Percentiles rank a stretch among this genome's conserved stretches.
These are phyloP conservation scores for Alectoria sarmentosa DNA, from an alignment of 495 filamentous ascomycete species.

Conservation along the genomic window DNA sequence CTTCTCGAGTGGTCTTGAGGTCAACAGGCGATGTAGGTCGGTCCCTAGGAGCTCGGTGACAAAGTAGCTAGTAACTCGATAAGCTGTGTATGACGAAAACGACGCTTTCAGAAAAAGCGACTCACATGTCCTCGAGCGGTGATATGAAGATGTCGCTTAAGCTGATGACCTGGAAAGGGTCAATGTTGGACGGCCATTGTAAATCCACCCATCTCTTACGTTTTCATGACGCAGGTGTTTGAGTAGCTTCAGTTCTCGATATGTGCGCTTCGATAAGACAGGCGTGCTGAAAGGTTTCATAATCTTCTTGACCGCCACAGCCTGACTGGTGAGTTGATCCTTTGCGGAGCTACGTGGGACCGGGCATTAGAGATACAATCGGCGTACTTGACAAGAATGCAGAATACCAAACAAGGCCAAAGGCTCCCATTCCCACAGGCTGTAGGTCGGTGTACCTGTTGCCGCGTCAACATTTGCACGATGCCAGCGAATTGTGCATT, in stretches of 20 bases:
- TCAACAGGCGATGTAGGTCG: slow-evolving; percentile 90
- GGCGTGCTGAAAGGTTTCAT: slow-evolving; percentile 99
- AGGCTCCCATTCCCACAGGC: slow-evolving; percentile 98
- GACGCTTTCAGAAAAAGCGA: not conserved
- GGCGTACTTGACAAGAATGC: slow-evolving; percentile 23
- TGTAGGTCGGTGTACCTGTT: slow-evolving; percentile 92
- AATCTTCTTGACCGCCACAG: slow-evolving; percentile 98
- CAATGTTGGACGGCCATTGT: slow-evolving; percentile 16
- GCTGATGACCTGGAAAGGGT: slow-evolving; percentile 72
- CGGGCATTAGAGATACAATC: slow-evolving; percentile 22
- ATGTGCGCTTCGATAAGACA: slow-evolving; percentile 93
- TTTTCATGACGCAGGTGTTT: slow-evolving; percentile 98
- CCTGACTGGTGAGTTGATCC: slow-evolving; percentile 92
- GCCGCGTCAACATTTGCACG: slow-evolving; percentile 24
- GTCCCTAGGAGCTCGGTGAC: slow-evolving; percentile 97
- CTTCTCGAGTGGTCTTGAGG: slow-evolving; percentile 92
- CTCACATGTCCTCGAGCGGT: slow-evolving; percentile 93
- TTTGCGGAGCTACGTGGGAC: slow-evolving; percentile 68
- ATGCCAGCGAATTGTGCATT: slow-evolving; percentile 4
- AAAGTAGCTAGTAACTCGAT: slow-evolving; percentile 64
- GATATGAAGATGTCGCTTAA: slow-evolving; percentile 99
- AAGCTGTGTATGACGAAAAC: slow-evolving; percentile 27
- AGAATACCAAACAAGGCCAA: slow-evolving; percentile 88
- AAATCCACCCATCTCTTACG: slow-evolving; percentile 42
- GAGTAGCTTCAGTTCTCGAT: slow-evolving; percentile 92